Conservation (phyloP, 805 yeast species). For the Schwanniomyces polymorphus region DNA sequence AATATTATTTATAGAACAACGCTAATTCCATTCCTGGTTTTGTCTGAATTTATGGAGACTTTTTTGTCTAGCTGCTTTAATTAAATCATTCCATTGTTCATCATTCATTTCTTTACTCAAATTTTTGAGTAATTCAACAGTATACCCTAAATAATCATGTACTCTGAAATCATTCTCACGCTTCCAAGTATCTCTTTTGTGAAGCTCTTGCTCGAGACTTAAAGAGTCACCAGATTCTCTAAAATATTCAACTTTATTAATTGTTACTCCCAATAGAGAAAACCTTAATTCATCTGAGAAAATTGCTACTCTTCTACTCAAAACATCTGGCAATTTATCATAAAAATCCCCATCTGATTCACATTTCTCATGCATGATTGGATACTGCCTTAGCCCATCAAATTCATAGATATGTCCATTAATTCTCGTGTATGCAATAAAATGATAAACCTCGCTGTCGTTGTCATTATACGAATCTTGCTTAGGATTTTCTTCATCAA, state of each 20-base stretch:
- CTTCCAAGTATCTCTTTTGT: conserved; percentile 52
- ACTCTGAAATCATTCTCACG: conserved; percentile 55
- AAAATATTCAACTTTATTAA: conserved; percentile 45
- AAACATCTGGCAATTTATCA: conserved; percentile 42
- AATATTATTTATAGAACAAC: neutral
- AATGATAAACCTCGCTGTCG: conserved; percentile 58
- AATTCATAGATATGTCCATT: conserved; percentile 54
- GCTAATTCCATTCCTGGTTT: neutral
- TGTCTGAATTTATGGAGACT: conserved; percentile 3
- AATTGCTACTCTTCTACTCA: conserved; percentile 47
- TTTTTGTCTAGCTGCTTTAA: conserved; percentile 23
- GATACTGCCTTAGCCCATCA: conserved; percentile 59
- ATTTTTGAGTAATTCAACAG: conserved; percentile 45
- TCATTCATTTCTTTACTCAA: conserved; percentile 35
- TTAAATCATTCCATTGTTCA: conserved; percentile 35
- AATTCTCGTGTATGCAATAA: conserved; percentile 51
- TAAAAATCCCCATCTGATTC: conserved; percentile 40
- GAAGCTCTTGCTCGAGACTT: conserved; percentile 37
- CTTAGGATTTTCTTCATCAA: conserved; percentile 39
- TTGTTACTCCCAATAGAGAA: conserved; percentile 53
- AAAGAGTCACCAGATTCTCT: conserved; percentile 39
- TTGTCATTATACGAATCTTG: conserved; percentile 28
- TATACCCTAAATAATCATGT: conserved; percentile 53
- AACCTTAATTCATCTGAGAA: conserved; percentile 55
- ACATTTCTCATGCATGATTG: conserved; percentile 51